These are phyloP conservation scores for Kuraishia hungarica DNA, from an alignment of 805 yeast species.

Conservation along the genomic window DNA sequence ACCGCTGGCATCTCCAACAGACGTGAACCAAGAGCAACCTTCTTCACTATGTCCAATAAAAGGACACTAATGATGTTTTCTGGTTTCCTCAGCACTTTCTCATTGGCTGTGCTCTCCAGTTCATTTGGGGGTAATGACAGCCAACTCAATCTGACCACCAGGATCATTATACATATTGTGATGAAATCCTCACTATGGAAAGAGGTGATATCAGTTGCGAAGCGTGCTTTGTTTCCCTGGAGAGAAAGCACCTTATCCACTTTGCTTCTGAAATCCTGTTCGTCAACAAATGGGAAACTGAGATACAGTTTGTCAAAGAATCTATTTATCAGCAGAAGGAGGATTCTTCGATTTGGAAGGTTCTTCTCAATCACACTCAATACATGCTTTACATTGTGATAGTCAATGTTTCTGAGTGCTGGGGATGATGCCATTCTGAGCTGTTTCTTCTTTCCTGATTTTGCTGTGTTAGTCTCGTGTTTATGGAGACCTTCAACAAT, in stretches of 20 bases:
- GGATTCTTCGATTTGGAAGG: conserved; percentile 45
- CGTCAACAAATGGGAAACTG: conserved; percentile 61
- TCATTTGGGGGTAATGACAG: conserved; percentile 39
- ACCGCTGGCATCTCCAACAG: conserved; percentile 35
- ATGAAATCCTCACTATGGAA: conserved; percentile 34
- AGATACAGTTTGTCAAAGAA: conserved; percentile 55
- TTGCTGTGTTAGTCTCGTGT: conserved; percentile 1
- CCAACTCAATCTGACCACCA: conserved; percentile 48
- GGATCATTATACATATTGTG: conserved; percentile 40
- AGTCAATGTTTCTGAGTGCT: conserved; percentile 24
- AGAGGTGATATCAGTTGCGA: conserved; percentile 22
- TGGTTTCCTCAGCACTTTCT: conserved; percentile 24
- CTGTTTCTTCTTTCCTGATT: conserved; percentile 9
- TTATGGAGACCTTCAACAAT: conserved; percentile 14
- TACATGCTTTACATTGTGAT: conserved; percentile 30
- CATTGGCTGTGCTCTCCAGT: conserved; percentile 19
- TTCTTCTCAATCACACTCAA: conserved; percentile 31
- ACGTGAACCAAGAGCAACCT: conserved; percentile 31
- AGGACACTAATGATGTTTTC: conserved; percentile 32
- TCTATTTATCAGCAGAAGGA: conserved; percentile 49
- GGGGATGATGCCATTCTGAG: conserved; percentile 16
- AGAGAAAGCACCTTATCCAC: conserved; percentile 28
- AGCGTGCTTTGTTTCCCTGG: conserved; percentile 12
- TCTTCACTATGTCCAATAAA: conserved; percentile 35
- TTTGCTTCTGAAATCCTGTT: conserved; percentile 35